Evolutionary conservation across 2,329 filamentous ascomycete genomes (phyloP), one percentile per base, ranked within the genome.

Genomic region (Penicillium sp.): DNA sequence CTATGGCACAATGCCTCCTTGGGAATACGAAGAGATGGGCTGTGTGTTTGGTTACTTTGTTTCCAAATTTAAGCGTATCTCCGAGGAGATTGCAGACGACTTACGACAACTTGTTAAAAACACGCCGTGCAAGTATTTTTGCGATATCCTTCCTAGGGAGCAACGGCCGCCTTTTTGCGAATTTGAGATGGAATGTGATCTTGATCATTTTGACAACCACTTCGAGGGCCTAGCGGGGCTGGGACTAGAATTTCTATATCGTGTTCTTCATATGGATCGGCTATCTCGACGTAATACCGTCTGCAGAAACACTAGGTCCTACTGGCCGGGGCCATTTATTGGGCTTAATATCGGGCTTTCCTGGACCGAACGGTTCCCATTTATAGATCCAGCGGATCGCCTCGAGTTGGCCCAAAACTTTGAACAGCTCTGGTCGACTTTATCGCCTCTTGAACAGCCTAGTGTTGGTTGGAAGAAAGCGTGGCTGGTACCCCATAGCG

Each of bases 11-110:
- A 47, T 55, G 34, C 31, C 42, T 2, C 51, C 47, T 7, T 55
- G 47, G 52, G 52, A 54, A 35, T 15, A 45, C 13, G 45, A 48
- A 6, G 52, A 55, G 13, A 42, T 54, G 12, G 39, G 42, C 7
- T 34, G 43, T 25, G 8, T 52, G 10, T 35, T 36, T 30, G 10
- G 31, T 6, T 42, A 50, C 33, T 17, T 42, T n/a, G 27, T 23
- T 12, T 8, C 34, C 10, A 34, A 33, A 22, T 33, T 36, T 10
- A 10, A 11, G 13, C 6, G 11, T 6, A 28, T 38, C 5, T 26
- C 27, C 7, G 10, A 29, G 7, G 35, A 48, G 20, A 31, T 51
- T 9, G 30, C 32, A 30, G 9, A 41, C 1, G 28, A 36, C 11
- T 16, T 49, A 9, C 12, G 9, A 2, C 11, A 40, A 15, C 37